phyloP scores from a whole-genome alignment of 2,329 filamentous ascomycete species.

The Davidsoniella eucalypti region DNA sequence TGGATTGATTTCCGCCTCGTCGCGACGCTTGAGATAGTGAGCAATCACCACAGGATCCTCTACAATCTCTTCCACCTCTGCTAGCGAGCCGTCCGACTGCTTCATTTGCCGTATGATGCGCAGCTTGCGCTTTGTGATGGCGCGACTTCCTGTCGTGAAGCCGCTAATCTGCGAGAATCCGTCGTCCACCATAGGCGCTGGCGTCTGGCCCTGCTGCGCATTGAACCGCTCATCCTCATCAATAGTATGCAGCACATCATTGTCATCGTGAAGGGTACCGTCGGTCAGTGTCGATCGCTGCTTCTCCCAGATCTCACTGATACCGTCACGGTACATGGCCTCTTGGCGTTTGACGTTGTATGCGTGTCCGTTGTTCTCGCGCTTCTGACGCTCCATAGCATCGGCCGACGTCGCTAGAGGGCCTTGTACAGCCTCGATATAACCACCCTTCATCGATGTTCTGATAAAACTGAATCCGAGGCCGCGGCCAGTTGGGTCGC shows the following conservation, averaged over 20 bases:
- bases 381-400: constrained; percentile 72
- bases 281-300: constrained; percentile 69
- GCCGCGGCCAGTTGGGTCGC: constrained; percentile 84
- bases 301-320: constrained; percentile 80
- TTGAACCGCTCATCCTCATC: constrained; percentile 56
- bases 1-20: constrained; percentile 51
- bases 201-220: constrained; percentile 45
- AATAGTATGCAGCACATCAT: constrained; percentile 39
- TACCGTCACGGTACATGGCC: constrained; percentile 77
- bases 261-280: constrained; percentile 47
- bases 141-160: constrained; percentile 47
- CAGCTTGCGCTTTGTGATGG: constrained; percentile 42
- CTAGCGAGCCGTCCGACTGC: constrained; percentile 31
- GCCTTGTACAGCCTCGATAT: constrained; percentile 60
- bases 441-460: constrained; percentile 97
- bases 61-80: constrained; percentile 50
- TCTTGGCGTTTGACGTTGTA: constrained; percentile 97
- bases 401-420: constrained; percentile 56
- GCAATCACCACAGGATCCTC: constrained; percentile 76
- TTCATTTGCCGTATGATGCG: constrained; percentile 53
- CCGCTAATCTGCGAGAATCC: constrained; percentile 64
- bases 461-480: constrained; percentile 95
- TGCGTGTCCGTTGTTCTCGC: constrained; percentile 81
- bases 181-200: constrained; percentile 43
- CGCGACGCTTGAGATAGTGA: constrained; percentile 68